Percentiles rank a stretch among this genome's conserved stretches.
phyloP scores from a whole-genome alignment of 371 early-diverging fungal species.

The Mucor plumbeus region DNA sequence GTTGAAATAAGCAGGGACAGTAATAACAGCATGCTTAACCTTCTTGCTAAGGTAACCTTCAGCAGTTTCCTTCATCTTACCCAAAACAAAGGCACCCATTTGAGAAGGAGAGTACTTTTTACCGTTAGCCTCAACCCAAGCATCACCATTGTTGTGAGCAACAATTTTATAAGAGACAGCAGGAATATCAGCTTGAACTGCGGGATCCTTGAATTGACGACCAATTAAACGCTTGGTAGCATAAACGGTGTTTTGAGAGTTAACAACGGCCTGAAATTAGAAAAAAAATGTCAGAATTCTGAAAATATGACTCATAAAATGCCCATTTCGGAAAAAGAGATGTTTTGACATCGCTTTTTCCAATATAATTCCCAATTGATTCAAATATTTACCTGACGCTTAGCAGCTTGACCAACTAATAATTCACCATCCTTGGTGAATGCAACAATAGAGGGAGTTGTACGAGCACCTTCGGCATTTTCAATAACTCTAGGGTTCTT shows the following conservation, averaged over 20 bases:
- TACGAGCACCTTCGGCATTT: slow-evolving; percentile 95
- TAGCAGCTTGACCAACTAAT: slow-evolving; percentile 96
- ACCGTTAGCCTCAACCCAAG: slow-evolving; percentile 95
- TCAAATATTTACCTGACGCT: slow-evolving; percentile 75
- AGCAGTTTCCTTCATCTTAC: slow-evolving; percentile 96
- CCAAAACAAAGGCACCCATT: slow-evolving; percentile 92
- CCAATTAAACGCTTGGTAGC: slow-evolving; percentile 98
- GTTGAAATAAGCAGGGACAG: slow-evolving; percentile 80
- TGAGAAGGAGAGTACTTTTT: slow-evolving; percentile 96
- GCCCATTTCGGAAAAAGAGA: neutral
- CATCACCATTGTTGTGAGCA: slow-evolving; percentile 93
- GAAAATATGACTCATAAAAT: slow-evolving; percentile 1
- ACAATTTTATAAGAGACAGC: slow-evolving; percentile 92
- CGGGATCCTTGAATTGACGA: slow-evolving; percentile 86
- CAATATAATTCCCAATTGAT: neutral
- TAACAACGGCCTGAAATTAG: slow-evolving; percentile 80
- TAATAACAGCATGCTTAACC: slow-evolving; percentile 92
- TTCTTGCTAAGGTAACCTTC: slow-evolving; percentile 84
- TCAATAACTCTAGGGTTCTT: slow-evolving; percentile 96
- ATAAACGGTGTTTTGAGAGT: slow-evolving; percentile 94
- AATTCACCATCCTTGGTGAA: slow-evolving; percentile 92
- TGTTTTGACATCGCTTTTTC: neutral
- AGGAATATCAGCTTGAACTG: slow-evolving; percentile 85
- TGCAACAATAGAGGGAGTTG: slow-evolving; percentile 98
- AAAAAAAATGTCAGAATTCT: neutral